These are phyloP conservation scores for Colletotrichum higginsianum DNA, from an alignment of 2,329 filamentous ascomycete genomes.

Conservation along the genomic window DNA sequence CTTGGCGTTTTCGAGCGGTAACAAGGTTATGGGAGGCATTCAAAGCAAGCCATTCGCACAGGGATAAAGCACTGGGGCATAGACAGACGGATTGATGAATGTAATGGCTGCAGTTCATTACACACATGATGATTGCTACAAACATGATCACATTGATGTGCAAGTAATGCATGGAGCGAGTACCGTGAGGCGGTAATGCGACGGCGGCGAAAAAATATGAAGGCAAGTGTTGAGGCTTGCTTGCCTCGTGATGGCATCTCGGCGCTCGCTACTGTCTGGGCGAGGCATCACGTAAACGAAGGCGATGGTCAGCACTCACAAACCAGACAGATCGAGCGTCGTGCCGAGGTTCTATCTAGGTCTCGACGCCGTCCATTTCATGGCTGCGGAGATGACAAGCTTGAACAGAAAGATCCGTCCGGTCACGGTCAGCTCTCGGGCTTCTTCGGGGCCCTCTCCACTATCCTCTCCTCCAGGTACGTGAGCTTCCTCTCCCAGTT, in stretches of 20 bases:
- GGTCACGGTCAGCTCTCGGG: slow-evolving; percentile 19
- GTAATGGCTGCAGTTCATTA: slow-evolving; percentile 33
- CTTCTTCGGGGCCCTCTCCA: slow-evolving; percentile 51
- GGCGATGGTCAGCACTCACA: neutral
- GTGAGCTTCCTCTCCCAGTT: slow-evolving; percentile 60
- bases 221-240: neutral
- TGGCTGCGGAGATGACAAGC: neutral
- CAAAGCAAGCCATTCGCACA: slow-evolving; percentile 33
- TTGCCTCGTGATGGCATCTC: neutral
- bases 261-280: no score
- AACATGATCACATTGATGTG: slow-evolving; percentile 11
- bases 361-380: neutral
- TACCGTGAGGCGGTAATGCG: neutral
- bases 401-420: neutral
- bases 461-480: slow-evolving; percentile 56
- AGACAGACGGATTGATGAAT: slow-evolving; percentile 36
- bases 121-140: slow-evolving; percentile 7
- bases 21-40: slow-evolving; percentile 37
- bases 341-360: neutral
- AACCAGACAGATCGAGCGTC: neutral
- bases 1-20: slow-evolving; percentile 42
- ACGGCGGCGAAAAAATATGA: no score
- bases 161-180: neutral
- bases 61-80: slow-evolving; percentile 28
- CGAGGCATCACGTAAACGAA: neutral